Conservation (phyloP, 1,139 yeast genomes). For the Diutina rugosa region DNA sequence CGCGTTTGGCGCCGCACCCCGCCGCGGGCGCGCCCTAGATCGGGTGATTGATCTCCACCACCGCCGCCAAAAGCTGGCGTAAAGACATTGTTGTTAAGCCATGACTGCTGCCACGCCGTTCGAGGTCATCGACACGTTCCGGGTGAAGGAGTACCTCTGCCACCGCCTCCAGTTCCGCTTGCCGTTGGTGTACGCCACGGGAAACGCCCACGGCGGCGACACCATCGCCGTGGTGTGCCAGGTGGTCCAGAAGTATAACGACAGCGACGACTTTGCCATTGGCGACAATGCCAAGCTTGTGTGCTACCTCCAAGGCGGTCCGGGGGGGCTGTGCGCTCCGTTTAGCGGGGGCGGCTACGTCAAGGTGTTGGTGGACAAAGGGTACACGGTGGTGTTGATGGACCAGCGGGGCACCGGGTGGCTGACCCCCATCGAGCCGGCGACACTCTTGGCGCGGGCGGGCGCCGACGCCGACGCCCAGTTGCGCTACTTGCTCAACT, state of each 20-base stretch:
- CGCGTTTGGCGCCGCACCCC: not conserved
- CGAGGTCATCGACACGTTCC: not conserved
- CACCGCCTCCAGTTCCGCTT: constrained; percentile 14
- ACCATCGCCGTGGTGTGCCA: constrained; percentile 20
- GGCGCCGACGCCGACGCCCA: constrained; percentile 10
- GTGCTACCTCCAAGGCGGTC: constrained; percentile 45
- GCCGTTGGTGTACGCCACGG: constrained; percentile 15
- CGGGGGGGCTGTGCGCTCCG: constrained; percentile 35
- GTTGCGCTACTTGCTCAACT: constrained; percentile 25
- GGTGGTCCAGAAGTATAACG: constrained; percentile 17
- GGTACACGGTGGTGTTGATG: constrained; percentile 33
- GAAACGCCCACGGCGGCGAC: not conserved
- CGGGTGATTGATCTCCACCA: no score
- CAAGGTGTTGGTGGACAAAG: constrained; percentile 25
- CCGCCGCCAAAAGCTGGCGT: no score
- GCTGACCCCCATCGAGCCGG: constrained; percentile 30
- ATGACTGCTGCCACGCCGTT: not conserved
- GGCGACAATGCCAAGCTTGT: constrained; percentile 17
- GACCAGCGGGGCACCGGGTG: constrained; percentile 53
- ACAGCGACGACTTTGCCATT: not conserved
- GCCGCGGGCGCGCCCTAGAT: not conserved
- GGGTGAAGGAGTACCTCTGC: not conserved
- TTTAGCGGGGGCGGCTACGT: constrained; percentile 16
- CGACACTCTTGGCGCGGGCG: constrained; percentile 12
- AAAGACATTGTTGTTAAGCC: no score